Base-by-base conservation (phyloP, 2,329 filamentous ascomycete genomes). In the Hawksworthiomyces lignivorus region DNA sequence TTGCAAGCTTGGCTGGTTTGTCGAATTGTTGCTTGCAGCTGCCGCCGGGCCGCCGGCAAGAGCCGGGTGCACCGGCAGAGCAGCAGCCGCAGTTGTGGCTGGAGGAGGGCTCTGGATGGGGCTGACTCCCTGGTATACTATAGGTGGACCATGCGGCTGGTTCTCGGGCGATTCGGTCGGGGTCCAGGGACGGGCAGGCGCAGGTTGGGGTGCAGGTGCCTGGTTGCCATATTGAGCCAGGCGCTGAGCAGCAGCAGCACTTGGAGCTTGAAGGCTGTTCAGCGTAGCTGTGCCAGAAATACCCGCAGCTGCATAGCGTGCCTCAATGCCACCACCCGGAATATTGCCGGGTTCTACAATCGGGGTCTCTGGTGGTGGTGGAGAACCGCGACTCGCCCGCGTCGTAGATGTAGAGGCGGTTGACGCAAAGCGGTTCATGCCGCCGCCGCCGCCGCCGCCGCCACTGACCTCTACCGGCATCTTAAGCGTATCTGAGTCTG, bases 381-480 rank as follows among this genome's bases (percentile, higher is more conserved):
- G 92, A 21, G 90, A 97, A 32, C 92, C 92, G 52, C 92, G 77
- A 56, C 85, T 89, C 17, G 92, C 92, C 50, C 86, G 80, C 3
- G 90, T 96, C 1, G 92, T 98, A 3, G 89, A 94, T 11, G 82
- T 94, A 0, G 92, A 97, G 12, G 90, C 88, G 7, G 87, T 94
- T 3, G 90, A 96, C 10, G 74, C 71, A 50, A 80, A 79, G 33
- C 79, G 71, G 54, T 76, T 80, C 49, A 82, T 72, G 22, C 67
- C 66, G 38, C 54, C 17, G 28, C 28, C 43, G 30, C 37, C 35
- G 29, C 26, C 29, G 30, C 29, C 34, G 21, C 27, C 21, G 19
- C 27, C 21, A 7, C 28, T 29, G 24, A 32, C 64, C n/a, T 72
- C 68, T 21, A 55, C 55, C n/a, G 64, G 60, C 56, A 65, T 64